Evolutionary conservation across 805 yeast genomes (phyloP), one percentile per base, ranked within the genome.

Genomic region (Starmerella tilneyi): DNA sequence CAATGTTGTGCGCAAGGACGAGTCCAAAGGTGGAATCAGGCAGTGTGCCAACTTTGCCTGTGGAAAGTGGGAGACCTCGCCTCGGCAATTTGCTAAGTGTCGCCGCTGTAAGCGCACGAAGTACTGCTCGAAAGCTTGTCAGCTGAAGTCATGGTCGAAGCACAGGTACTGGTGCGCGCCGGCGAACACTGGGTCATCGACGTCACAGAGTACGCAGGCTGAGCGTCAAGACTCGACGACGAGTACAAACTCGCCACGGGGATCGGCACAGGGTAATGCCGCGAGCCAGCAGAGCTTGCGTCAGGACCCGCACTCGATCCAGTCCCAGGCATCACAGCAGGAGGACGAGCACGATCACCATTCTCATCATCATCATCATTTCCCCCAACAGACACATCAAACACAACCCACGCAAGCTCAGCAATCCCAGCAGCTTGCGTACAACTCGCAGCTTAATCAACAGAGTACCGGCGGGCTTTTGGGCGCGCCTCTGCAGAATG

Each of bases 1-100:
- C 45, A 92, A 92, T 62, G 86, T 95, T 1, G 89, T 96, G 60
- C 74, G 96, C 46, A 79, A 88, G 57, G 92, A 89, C 61, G 96
- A 88, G 59, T 26, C 30, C 34, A 41, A 46, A 32, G 89, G 89
- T 15, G 96, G 96, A 1, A 81, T 89, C 24, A 73, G 97, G 43
- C 97, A 92, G 64, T 89, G 98, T 63, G 96, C 96, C 1, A 81
- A 80, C 60, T 82, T 86, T 55, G 81, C 78, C 22, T 89, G 98
- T 65, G 96, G 96, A 9, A 79, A 74, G 59, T 89, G 97, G 97
- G 98, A 89, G 63, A 75, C 74, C 38, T 78, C 67, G 50, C 95
- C 96, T 7, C 74, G 94, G 35, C 94, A 89, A 60, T 89, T 89
- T 67, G 94, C 94, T 52, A 89, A 92, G 63, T 89, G 98, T 63